Evolutionary conservation across 257 asterid genomes (phyloP).

Genomic region (Ballota nigra): DNA sequence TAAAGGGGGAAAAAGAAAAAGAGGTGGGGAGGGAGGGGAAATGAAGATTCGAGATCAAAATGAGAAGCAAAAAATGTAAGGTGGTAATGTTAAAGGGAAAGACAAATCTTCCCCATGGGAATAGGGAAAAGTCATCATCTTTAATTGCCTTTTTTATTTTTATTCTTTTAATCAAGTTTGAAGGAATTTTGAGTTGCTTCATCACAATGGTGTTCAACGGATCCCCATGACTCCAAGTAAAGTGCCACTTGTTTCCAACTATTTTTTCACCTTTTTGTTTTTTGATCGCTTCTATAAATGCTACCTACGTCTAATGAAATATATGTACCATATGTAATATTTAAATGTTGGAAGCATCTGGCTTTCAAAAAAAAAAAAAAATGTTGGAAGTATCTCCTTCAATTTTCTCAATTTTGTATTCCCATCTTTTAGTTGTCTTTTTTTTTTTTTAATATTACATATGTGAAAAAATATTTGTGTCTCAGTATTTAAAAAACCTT

Average conservation of each 20-base stretch:
- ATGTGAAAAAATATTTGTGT: too few species aligned
- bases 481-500: too few species aligned
- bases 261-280: constrained; percentile 2
- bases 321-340: not conserved
- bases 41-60: constrained; percentile 46
- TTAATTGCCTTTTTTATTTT: constrained; percentile 39
- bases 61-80: constrained; percentile 34
- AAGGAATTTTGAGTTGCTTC: constrained; percentile 41
- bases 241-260: constrained; percentile 31
- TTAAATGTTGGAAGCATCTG: too few species aligned
- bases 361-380: too few species aligned
- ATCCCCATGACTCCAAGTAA: constrained; percentile 47
- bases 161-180: constrained; percentile 19
- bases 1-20: constrained; percentile 20
- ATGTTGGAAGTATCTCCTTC: not conserved
- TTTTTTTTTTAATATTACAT: too few species aligned
- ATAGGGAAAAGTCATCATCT: constrained; percentile 44
- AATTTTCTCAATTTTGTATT: not conserved
- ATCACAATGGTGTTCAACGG: constrained; percentile 36
- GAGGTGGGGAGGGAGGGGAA: not conserved
- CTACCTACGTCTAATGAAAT: not conserved
- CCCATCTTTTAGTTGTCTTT: not conserved
- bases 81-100: constrained; percentile 33
- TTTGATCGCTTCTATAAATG: not conserved
- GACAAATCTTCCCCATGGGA: constrained; percentile 55